A percentile compares a stretch with the other conserved stretches of the same genome.
These are phyloP conservation scores for Trichophyton verrucosum DNA, from an alignment of 2,329 filamentous ascomycete species.

Conservation along the genomic window DNA sequence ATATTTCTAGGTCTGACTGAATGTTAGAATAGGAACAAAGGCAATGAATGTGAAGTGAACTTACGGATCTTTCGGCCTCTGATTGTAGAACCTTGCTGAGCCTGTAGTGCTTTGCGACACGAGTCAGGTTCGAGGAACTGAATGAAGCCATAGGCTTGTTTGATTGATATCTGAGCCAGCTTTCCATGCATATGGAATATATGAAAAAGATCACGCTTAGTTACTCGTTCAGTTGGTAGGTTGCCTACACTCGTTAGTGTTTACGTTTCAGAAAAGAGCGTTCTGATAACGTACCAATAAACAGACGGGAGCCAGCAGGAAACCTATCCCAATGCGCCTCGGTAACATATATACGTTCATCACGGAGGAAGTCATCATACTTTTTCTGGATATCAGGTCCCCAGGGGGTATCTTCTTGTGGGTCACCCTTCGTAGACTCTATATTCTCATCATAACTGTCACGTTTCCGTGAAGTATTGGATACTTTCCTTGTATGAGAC, in stretches of 20 bases:
- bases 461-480: neutral
- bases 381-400: slow-evolving; percentile 37
- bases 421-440: slow-evolving; percentile 6
- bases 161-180: slow-evolving; percentile 88
- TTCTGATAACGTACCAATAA: slow-evolving; percentile 32
- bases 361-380: slow-evolving; percentile 40
- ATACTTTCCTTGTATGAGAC: neutral
- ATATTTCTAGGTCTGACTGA: slow-evolving; percentile 69
- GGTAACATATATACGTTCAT: slow-evolving; percentile 40
- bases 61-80: slow-evolving; percentile 88
- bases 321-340: slow-evolving; percentile 43
- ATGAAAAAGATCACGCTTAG: slow-evolving; percentile 86
- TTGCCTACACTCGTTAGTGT: slow-evolving; percentile 49
- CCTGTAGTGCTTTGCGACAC: slow-evolving; percentile 60
- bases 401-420: slow-evolving; percentile 35
- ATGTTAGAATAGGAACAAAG: slow-evolving; percentile 1
- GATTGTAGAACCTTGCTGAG: slow-evolving; percentile 68
- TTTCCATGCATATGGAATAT: slow-evolving; percentile 76
- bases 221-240: slow-evolving; percentile 81
- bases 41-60: slow-evolving; percentile 28
- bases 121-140: slow-evolving; percentile 72
- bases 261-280: neutral
- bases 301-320: slow-evolving; percentile 36
- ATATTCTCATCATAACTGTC: neutral
- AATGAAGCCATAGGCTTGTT: slow-evolving; percentile 93